phyloP scores from a whole-genome alignment of 2,329 filamentous ascomycete species.

The Lecanicillium sp. region DNA sequence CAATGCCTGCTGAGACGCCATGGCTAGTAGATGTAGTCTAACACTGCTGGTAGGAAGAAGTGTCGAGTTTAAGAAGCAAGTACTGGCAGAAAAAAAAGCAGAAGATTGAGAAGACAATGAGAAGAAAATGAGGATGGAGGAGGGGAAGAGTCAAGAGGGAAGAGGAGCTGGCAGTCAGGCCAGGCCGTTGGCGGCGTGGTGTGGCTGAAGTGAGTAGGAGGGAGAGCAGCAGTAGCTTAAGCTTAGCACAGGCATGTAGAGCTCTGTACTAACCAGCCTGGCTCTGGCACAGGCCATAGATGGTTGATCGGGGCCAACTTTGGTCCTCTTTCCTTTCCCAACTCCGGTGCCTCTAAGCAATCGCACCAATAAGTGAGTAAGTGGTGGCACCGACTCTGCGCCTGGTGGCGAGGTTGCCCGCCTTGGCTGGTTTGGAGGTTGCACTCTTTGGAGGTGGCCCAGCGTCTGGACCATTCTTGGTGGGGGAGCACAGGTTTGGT shows the following conservation, averaged over 20 bases:
- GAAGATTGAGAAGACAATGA: not conserved
- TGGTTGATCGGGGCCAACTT: too few relatives aligned
- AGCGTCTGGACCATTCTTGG: conserved; percentile 2
- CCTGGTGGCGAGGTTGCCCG: conserved; percentile 1
- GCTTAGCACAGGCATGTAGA: too few relatives aligned
- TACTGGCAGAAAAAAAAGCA: not conserved
- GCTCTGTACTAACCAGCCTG: too few relatives aligned
- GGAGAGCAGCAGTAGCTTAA: too few relatives aligned
- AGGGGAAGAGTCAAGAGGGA: not conserved
- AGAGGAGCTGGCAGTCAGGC: not conserved
- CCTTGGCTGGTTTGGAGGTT: not conserved
- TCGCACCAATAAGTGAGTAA: too few relatives aligned
- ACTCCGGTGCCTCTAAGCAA: too few relatives aligned
- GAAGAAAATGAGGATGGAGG: not conserved
- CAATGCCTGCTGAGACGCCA: conserved; percentile 33
- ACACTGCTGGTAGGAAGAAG: not conserved
- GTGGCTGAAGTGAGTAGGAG: too few relatives aligned
- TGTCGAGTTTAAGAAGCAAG: too few relatives aligned
- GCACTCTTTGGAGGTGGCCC: too few relatives aligned
- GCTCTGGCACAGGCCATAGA: too few relatives aligned
- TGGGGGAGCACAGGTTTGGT: not conserved
- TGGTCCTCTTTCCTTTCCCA: too few relatives aligned
- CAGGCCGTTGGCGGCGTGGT: not conserved
- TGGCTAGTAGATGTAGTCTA: conserved; percentile 14
- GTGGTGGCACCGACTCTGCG: too few relatives aligned